Evolutionary conservation across 2,329 filamentous ascomycete species (phyloP).

Genomic region (Graphiopsis chlorocephala): DNA sequence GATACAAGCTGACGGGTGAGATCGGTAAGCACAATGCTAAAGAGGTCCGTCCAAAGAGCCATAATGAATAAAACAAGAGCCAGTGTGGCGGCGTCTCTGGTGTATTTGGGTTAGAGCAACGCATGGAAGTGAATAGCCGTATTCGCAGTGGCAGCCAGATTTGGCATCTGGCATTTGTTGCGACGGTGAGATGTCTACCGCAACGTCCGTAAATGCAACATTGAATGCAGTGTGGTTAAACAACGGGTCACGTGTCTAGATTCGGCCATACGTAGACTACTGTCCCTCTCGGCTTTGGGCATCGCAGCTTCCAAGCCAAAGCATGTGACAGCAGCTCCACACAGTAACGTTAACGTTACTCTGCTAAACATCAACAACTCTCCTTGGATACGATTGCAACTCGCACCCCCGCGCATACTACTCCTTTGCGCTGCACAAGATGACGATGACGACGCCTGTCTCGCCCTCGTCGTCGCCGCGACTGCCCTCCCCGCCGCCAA

Average conservation of each 20-base stretch:
- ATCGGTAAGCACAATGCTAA: not conserved
- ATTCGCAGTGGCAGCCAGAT: no score
- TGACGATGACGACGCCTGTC: constrained; percentile 33
- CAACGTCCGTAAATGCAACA: no score
- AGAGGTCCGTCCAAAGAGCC: no score
- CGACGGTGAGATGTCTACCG: no score
- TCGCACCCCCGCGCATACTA: not conserved
- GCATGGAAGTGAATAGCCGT: no score
- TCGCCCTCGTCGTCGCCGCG: constrained; percentile 75
- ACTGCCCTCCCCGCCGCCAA: constrained; percentile 89
- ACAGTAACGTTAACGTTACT: not conserved
- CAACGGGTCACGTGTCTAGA: not conserved
- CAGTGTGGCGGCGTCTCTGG: no score
- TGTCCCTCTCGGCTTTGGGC: no score
- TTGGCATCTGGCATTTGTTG: no score
- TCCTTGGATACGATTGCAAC: not conserved
- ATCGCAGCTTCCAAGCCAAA: not conserved
- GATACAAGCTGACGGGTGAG: not conserved
- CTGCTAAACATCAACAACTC: not conserved
- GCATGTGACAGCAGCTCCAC: not conserved
- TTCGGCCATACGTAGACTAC: no score
- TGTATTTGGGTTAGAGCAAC: no score
- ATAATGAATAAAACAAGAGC: no score
- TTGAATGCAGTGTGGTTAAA: not conserved
- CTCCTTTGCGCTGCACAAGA: not conserved